phyloP scores from a whole-genome alignment of 2,329 filamentous ascomycete species.

The Xylaria sp. region DNA sequence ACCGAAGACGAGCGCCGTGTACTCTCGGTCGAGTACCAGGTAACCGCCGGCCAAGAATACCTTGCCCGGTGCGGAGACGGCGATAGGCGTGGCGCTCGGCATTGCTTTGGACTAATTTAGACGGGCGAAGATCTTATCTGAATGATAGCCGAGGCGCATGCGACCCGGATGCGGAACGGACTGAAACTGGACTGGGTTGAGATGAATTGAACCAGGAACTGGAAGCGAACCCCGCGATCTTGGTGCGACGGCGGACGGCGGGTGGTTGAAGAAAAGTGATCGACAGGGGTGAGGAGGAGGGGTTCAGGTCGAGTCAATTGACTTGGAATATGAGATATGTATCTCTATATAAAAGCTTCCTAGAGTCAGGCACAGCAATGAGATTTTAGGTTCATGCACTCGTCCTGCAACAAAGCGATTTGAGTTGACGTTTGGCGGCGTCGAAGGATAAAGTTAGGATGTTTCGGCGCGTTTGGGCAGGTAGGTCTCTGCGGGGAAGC shows the following conservation, averaged over 20 bases:
- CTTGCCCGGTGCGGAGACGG: constrained; percentile 93
- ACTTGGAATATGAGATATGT: constrained; percentile 7
- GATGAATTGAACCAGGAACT: constrained; percentile 8
- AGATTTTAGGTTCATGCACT: constrained; percentile 1
- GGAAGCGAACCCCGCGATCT: constrained; percentile 24
- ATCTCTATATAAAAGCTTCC: constrained; percentile 8
- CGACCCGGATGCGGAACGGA: constrained; percentile 6
- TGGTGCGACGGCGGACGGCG: constrained; percentile 1
- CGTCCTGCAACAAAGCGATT: constrained; percentile 4
- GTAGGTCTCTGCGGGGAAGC: constrained; percentile 35
- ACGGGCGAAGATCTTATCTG: constrained; percentile 13
- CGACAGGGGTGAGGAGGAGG: constrained; percentile 28
- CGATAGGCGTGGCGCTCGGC: constrained; percentile 52
- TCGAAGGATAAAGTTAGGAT: constrained; percentile 12
- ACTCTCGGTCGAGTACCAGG: constrained; percentile 87
- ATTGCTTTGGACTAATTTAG: constrained; percentile 35
- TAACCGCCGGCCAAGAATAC: constrained; percentile 95
- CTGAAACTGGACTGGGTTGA: neutral
- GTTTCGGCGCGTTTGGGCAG: constrained; percentile 13
- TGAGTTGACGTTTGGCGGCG: constrained; percentile 9
- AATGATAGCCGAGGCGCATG: constrained; percentile 11
- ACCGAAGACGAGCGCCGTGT: constrained; percentile 80
- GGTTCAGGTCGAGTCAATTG: neutral
- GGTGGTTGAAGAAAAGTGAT: constrained; percentile 23
- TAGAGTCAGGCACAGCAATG: neutral